phyloP scores from a whole-genome alignment of 257 asterid genomes.

The Gentiana dahurica region DNA sequence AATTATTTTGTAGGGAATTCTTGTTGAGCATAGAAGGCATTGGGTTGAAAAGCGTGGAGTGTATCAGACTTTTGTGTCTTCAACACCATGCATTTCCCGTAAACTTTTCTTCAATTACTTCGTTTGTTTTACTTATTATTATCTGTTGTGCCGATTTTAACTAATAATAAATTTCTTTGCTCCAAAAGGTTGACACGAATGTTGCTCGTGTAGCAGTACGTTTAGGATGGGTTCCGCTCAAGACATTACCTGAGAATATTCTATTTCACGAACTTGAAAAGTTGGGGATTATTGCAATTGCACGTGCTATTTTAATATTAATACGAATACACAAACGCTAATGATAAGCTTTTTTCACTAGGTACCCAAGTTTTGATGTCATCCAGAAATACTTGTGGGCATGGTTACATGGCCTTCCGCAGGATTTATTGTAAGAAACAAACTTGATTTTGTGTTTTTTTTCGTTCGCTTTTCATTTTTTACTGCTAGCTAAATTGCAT shows the following conservation, averaged over 20 bases:
- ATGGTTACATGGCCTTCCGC: constrained; percentile 60
- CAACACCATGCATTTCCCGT: constrained; percentile 57
- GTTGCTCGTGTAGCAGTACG: constrained; percentile 53
- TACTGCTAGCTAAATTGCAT: constrained; percentile 4
- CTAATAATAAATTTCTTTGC: not conserved
- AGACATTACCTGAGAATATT: constrained; percentile 40
- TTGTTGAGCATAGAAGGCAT: constrained; percentile 48
- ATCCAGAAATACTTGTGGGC: constrained; percentile 77
- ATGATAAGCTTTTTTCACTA: constrained; percentile 2
- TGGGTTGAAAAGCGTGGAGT: constrained; percentile 64
- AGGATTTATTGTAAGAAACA: constrained; percentile 42
- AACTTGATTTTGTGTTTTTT: not conserved
- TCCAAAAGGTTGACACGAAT: constrained; percentile 52
- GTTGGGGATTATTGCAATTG: constrained; percentile 28
- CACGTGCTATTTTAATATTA: too few species aligned
- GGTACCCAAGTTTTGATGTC: constrained; percentile 62
- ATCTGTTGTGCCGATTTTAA: not conserved
- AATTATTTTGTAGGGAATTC: constrained; percentile 31
- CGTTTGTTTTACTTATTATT: too few species aligned
- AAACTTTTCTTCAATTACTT: constrained; percentile 8
- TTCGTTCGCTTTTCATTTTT: not conserved
- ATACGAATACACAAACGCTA: too few species aligned
- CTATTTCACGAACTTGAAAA: constrained; percentile 34
- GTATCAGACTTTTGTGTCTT: constrained; percentile 57
- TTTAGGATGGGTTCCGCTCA: constrained; percentile 62